Evolutionary conservation across 2,329 filamentous ascomycete genomes (phyloP).

Genomic region (Colletotrichum sojae): DNA sequence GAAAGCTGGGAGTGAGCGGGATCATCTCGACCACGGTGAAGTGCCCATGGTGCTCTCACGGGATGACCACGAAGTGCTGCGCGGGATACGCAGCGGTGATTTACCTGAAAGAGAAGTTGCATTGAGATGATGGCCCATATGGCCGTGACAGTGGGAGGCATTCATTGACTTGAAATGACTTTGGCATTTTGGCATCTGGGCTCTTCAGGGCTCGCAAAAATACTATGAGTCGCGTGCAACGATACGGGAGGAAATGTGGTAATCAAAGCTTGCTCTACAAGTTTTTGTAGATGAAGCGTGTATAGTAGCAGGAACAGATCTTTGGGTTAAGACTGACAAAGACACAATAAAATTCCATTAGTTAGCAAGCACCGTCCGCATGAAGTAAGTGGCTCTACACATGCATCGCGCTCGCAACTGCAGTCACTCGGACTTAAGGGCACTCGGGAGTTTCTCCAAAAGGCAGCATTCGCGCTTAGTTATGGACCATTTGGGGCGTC

Average conservation of each 20-base stretch:
- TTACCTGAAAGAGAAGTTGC: constrained; percentile 74
- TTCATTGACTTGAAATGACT: neutral
- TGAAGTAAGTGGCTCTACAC: neutral
- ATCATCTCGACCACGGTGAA: constrained; percentile 73
- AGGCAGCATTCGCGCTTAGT: too few species aligned
- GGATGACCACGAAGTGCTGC: constrained; percentile 79
- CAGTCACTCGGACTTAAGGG: too few species aligned
- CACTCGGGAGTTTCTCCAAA: too few species aligned
- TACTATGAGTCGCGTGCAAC: neutral
- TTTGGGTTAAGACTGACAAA: constrained; percentile 8
- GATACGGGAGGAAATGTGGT: neutral
- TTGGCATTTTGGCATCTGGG: neutral
- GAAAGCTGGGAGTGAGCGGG: constrained; percentile 66
- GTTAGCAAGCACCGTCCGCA: neutral
- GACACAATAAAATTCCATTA: constrained; percentile 20
- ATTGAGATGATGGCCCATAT: constrained; percentile 49
- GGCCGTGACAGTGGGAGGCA: neutral
- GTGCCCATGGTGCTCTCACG: constrained; percentile 81
- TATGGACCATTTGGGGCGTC: too few species aligned
- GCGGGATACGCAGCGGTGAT: constrained; percentile 78
- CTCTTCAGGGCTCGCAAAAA: neutral
- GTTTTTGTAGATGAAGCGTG: constrained; percentile 19
- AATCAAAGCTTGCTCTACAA: neutral
- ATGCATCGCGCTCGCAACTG: neutral
- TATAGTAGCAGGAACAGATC: constrained; percentile 8